phyloP scores from a whole-genome alignment of 352 stramenopile genomes.

The Pythium sukuiense region DNA sequence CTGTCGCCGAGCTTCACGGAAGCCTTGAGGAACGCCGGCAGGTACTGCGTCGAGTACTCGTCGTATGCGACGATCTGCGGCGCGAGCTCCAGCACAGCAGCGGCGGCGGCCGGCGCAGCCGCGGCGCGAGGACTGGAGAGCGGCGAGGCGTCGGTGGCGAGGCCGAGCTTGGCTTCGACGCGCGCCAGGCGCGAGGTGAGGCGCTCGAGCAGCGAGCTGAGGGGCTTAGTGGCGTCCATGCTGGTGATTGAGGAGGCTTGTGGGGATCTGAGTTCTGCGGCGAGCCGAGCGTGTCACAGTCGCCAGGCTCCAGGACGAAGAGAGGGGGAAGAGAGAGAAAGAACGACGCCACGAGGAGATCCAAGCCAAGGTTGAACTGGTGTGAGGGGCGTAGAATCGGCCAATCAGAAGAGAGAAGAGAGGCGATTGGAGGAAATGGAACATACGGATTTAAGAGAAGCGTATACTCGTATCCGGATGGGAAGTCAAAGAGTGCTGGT shows the following conservation, averaged over 20 bases:
- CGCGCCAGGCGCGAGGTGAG: constrained; percentile 57
- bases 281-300: not conserved
- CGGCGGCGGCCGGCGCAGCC: constrained; percentile 10
- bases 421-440: constrained; percentile 11
- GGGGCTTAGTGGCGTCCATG: constrained; percentile 52
- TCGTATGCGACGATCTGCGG: constrained; percentile 90
- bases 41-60: constrained; percentile 75
- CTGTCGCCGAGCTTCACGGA: constrained; percentile 83
- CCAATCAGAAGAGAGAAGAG: constrained; percentile 9
- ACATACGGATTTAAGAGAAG: constrained; percentile 11
- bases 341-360: constrained; percentile 15
- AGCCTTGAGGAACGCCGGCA: constrained; percentile 83
- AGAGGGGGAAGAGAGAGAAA: not conserved
- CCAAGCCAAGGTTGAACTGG: constrained; percentile 13
- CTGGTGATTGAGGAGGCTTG: not conserved
- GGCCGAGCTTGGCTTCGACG: constrained; percentile 65
- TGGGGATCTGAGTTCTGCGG: constrained; percentile 2
- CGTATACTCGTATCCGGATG: constrained; percentile 15
- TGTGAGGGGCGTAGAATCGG: constrained; percentile 3
- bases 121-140: constrained; percentile 24
- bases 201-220: constrained; percentile 61
- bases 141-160: constrained; percentile 28
- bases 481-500: not conserved
- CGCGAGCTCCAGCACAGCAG: constrained; percentile 42
- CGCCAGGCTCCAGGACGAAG: not conserved